Conservation (phyloP, 352 stramenopile species). For the Pythium volutum region DNA sequence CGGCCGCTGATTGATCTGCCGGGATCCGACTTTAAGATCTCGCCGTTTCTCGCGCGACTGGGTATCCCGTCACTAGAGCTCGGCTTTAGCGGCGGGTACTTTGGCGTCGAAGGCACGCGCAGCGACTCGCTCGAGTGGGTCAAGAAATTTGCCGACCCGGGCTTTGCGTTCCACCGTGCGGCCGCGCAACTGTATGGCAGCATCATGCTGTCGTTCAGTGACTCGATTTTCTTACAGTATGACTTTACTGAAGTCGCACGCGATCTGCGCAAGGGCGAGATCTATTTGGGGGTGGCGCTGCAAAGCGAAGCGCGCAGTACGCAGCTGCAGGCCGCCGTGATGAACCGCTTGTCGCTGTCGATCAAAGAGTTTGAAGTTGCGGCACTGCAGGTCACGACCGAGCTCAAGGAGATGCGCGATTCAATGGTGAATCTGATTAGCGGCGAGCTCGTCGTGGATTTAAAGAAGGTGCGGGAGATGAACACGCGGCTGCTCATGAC, state of each 20-base stretch:
- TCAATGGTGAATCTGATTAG: constrained; percentile 58
- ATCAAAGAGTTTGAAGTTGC: constrained; percentile 63
- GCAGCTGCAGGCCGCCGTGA: constrained; percentile 14
- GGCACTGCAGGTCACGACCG: constrained; percentile 42
- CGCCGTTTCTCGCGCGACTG: constrained; percentile 65
- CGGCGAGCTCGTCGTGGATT: constrained; percentile 60
- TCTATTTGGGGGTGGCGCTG: constrained; percentile 50
- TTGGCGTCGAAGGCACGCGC: constrained; percentile 50
- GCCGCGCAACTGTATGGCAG: constrained; percentile 78
- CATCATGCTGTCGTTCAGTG: constrained; percentile 70
- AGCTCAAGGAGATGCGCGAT: constrained; percentile 60
- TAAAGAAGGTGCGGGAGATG: constrained; percentile 78
- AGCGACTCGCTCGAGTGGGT: constrained; percentile 77
- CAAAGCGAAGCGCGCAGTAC: constrained; percentile 21
- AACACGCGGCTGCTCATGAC: constrained; percentile 84
- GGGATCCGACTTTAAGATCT: constrained; percentile 51
- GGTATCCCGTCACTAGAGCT: constrained; percentile 76
- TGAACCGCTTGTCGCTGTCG: constrained; percentile 52
- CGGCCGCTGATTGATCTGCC: constrained; percentile 53
- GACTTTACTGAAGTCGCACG: constrained; percentile 79
- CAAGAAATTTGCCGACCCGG: constrained; percentile 68
- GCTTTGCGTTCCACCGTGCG: constrained; percentile 69
- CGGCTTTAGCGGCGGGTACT: constrained; percentile 66
- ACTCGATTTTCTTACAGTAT: constrained; percentile 83
- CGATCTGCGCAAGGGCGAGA: constrained; percentile 61